Conservation (phyloP, 2,329 filamentous ascomycete species). For the Trichophyton equinum region DNA sequence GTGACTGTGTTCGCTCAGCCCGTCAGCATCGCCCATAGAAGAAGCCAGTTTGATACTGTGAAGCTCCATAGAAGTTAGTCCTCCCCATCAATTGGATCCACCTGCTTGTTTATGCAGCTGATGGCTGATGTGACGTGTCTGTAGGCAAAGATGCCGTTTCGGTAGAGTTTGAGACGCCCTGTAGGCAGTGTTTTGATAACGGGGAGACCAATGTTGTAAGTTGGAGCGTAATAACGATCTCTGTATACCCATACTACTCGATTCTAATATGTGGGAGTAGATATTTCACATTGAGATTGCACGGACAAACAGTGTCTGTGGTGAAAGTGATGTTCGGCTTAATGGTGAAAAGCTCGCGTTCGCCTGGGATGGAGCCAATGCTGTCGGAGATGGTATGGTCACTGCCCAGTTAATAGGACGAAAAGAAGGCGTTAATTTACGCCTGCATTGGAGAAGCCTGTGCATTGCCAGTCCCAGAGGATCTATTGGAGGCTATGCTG, state of each 20-base stretch:
- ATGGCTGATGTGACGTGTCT: neutral
- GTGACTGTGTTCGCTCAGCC: conserved; percentile 4
- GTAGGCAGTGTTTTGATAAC: conserved; percentile 14
- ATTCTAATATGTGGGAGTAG: conserved; percentile 11
- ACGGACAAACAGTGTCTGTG: conserved; percentile 18
- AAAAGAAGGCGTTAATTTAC: conserved; percentile 11
- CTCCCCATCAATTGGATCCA: neutral
- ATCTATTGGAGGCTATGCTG: conserved; percentile 13
- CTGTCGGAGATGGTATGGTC: conserved; percentile 18
- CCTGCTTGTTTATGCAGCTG: neutral
- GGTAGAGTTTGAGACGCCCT: conserved; percentile 17
- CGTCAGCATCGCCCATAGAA: neutral
- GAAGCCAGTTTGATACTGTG: neutral
- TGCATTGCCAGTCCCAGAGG: conserved; percentile 18
- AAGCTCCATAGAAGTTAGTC: conserved; percentile 9
- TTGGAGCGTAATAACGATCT: neutral
- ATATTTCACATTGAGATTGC: conserved; percentile 19
- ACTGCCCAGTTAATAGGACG: conserved; percentile 14
- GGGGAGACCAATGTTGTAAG: conserved; percentile 13
- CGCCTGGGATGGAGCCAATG: conserved; percentile 16
- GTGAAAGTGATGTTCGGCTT: conserved; percentile 17
- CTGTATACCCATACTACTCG: neutral
- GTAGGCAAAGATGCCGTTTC: conserved; percentile 16
- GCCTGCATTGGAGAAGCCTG: conserved; percentile 18
- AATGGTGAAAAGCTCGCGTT: conserved; percentile 20